These are phyloP conservation scores for Clavariopsis aquatica DNA, from an alignment of 495 filamentous ascomycete genomes.

Conservation along the genomic window DNA sequence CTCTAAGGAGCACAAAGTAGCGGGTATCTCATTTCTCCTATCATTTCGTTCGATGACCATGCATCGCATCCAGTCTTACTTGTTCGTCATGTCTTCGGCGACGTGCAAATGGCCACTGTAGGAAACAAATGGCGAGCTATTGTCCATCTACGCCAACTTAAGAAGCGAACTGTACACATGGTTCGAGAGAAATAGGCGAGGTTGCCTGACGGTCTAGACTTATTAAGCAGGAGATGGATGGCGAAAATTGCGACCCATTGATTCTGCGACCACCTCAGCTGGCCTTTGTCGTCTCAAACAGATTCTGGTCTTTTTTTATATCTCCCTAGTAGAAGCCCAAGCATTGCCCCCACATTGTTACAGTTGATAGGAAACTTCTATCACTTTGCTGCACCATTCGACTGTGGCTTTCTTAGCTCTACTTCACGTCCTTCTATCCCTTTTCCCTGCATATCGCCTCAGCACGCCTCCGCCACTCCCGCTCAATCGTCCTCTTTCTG, in stretches of 20 bases:
- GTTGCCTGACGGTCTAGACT: neutral
- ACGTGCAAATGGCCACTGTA: too few species aligned
- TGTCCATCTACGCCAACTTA: neutral
- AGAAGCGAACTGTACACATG: neutral
- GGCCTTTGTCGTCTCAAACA: neutral
- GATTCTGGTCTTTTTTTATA: neutral
- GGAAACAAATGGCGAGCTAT: neutral
- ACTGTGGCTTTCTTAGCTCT: neutral
- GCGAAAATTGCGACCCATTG: neutral
- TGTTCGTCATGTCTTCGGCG: too few species aligned
- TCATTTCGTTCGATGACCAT: neutral
- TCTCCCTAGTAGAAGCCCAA: too few species aligned
- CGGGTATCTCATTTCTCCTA: neutral
- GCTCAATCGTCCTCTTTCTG: neutral
- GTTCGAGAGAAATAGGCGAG: neutral
- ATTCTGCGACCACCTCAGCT: neutral
- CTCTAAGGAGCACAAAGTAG: neutral
- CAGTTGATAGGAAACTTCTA: constrained; percentile 8
- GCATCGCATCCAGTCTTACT: neutral
- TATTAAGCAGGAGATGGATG: neutral
- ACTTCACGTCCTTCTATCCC: constrained; percentile 22
- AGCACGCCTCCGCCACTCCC: constrained; percentile 11
- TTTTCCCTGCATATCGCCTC: constrained; percentile 36
- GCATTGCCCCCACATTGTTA: neutral
- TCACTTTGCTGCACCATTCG: neutral